Base-by-base conservation (phyloP, 495 filamentous ascomycete genomes). In the Annulohypoxylon bovei region DNA sequence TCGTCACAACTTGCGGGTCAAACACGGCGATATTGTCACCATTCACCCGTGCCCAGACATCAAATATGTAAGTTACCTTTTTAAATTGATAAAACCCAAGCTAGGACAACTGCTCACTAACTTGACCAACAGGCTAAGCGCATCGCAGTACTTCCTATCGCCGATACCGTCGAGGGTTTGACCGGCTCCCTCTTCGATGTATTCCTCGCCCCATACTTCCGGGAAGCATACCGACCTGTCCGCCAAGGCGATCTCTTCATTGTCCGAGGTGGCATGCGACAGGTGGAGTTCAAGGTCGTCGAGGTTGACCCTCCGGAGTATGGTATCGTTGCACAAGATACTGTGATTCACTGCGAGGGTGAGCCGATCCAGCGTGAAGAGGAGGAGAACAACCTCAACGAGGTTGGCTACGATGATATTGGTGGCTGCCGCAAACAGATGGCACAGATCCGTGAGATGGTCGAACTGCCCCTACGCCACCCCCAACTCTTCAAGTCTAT, bases 21-120 rank as follows among this genome's bases (percentile, higher is more conserved):
- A 98, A 88, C 95, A 97, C 78, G 96, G 95, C 72, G 95, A 99
- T 79, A 90, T 98, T 71, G 89, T 98, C 76, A 97, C 94, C 56
- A 92, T 99, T 62, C 94, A 98, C 85, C 88, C 95, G n/a, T 99
- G 95, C 84, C 95, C 96, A n/a, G 95, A 99, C 79, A 99, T 99
- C 83, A 99, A 99, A 97, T 99, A 99, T 81, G 94, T 98, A 83
- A 78, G 93, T 82, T 57, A 22, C 39, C 18, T 22, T 50, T 27
- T 8, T 32, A n/a, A n/a, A 23, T 23, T 14, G 14, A 6, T 59
- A 6, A 47, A 30, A 28, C 35, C 1, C 11, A 40, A 39, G 50
- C 76, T 6, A 27, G 3, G 23, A 6, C 11, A 57, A 67, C 61
- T 53, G 8, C 11, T 3, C 62, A 55, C 59, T 71, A 71, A 74